These are phyloP conservation scores for Globisporangium radiosum DNA, from an alignment of 352 stramenopile genomes.

Conservation along the genomic window DNA sequence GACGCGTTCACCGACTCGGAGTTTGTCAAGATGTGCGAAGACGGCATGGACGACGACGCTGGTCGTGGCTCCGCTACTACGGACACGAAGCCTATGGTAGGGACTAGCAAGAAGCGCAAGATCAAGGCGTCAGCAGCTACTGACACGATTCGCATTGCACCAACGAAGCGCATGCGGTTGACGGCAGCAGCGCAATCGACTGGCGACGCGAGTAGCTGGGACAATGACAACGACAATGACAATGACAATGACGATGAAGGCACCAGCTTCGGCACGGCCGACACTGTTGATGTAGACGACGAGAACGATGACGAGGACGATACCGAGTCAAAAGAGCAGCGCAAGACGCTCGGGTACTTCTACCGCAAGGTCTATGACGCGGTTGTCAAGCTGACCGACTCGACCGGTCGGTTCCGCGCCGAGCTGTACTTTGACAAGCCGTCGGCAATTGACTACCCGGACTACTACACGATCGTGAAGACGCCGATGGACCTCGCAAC, in stretches of 20 bases:
- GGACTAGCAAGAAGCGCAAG: constrained; percentile 15
- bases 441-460: constrained; percentile 73
- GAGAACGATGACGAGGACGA: constrained; percentile 15
- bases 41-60: constrained; percentile 49
- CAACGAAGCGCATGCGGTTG: background rate
- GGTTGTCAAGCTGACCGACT: constrained; percentile 74
- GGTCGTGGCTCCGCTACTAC: constrained; percentile 4
- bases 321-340: constrained; percentile 15
- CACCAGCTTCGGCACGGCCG: background rate
- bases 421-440: constrained; percentile 79
- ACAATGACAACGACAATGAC: constrained; percentile 10
- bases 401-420: constrained; percentile 52
- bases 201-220: background rate
- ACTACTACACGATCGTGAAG: constrained; percentile 88
- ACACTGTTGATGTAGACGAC: background rate
- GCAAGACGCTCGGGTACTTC: constrained; percentile 74
- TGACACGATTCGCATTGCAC: background rate
- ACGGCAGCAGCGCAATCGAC: background rate
- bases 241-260: constrained; percentile 9
- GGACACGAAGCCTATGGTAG: background rate
- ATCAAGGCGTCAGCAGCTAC: constrained; percentile 17
- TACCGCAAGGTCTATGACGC: constrained; percentile 82
- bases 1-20: constrained; percentile 83
- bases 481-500: constrained; percentile 82
- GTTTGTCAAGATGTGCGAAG: constrained; percentile 86